A percentile compares a stretch with the other conserved stretches of the same genome.
phyloP scores from a whole-genome alignment of 1,139 yeast genomes.

The Suhomyces bokatorum region DNA sequence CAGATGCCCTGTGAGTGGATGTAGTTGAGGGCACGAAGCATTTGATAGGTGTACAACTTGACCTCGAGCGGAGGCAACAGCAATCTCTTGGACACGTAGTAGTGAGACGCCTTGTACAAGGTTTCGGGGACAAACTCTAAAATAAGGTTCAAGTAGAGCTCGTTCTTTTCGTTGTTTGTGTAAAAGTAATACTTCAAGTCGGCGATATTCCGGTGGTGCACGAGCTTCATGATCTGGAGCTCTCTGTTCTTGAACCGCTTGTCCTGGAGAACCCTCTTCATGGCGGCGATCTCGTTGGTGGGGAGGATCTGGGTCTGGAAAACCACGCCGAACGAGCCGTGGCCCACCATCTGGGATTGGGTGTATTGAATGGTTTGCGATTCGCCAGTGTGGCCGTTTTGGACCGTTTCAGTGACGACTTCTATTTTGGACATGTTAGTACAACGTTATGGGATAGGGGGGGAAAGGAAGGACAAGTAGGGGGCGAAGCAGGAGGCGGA shows the following conservation, averaged over 20 bases:
- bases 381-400: slow-evolving; percentile 73
- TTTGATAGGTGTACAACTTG: slow-evolving; percentile 86
- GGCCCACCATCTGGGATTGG: slow-evolving; percentile 86
- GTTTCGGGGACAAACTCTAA: slow-evolving; percentile 95
- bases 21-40: slow-evolving; percentile 87
- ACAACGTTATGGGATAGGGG: slow-evolving; percentile 12
- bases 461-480: slow-evolving; percentile 1
- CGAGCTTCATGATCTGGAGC: slow-evolving; percentile 89
- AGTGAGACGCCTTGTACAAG: slow-evolving; percentile 82
- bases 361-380: slow-evolving; percentile 62
- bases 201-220: slow-evolving; percentile 84
- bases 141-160: slow-evolving; percentile 81
- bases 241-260: slow-evolving; percentile 95
- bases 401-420: slow-evolving; percentile 67
- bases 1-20: slow-evolving; percentile 91
- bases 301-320: slow-evolving; percentile 82
- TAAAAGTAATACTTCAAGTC: slow-evolving; percentile 87
- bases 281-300: slow-evolving; percentile 79
- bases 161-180: slow-evolving; percentile 76
- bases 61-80: slow-evolving; percentile 90
- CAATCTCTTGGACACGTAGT: slow-evolving; percentile 72
- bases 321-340: slow-evolving; percentile 96
- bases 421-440: slow-evolving; percentile 56
- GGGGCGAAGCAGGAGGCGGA: not conserved
- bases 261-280: slow-evolving; percentile 92